These are phyloP conservation scores for Triadica sebifera DNA, from an alignment of 345 rosid species.

Conservation along the genomic window DNA sequence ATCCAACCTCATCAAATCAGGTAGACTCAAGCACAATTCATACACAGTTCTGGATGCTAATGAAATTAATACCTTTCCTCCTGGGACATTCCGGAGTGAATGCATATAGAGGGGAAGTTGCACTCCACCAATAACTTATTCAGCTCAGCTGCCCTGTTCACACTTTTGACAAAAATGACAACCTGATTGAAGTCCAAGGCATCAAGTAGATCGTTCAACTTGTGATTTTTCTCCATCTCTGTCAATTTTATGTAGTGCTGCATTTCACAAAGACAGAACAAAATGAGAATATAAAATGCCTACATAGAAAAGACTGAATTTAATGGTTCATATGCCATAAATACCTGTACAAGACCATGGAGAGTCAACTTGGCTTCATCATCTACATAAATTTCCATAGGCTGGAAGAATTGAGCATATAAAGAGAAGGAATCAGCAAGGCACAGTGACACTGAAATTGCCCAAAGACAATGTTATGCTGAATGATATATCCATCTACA, in stretches of 20 bases:
- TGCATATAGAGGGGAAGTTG: conserved; percentile 90
- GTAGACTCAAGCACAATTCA: not conserved
- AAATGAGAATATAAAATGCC: not conserved
- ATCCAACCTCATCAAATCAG: not conserved
- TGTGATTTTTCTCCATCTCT: conserved; percentile 89
- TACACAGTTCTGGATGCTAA: too few relatives aligned
- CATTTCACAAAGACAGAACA: not conserved
- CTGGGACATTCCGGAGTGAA: conserved; percentile 95
- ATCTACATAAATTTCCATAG: conserved; percentile 99
- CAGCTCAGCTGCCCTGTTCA: conserved; percentile 85
- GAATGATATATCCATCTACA: not conserved
- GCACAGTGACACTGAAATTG: not conserved
- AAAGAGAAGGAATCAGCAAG: conserved; percentile 27
- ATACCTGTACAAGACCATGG: conserved; percentile 96
- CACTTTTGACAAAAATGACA: conserved; percentile 93
- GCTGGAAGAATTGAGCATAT: conserved; percentile 77
- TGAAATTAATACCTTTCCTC: conserved; percentile 64
- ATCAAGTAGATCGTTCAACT: conserved; percentile 91
- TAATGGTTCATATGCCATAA: not conserved
- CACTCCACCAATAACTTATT: conserved; percentile 87
- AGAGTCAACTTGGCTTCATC: conserved; percentile 97
- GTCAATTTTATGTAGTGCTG: conserved; percentile 96
- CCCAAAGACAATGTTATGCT: not conserved
- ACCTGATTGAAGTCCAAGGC: conserved; percentile 98
- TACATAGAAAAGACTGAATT: not conserved